Evolutionary conservation across 805 yeast genomes (phyloP).

Genomic region (Zygosaccharomyces rouxii): DNA sequence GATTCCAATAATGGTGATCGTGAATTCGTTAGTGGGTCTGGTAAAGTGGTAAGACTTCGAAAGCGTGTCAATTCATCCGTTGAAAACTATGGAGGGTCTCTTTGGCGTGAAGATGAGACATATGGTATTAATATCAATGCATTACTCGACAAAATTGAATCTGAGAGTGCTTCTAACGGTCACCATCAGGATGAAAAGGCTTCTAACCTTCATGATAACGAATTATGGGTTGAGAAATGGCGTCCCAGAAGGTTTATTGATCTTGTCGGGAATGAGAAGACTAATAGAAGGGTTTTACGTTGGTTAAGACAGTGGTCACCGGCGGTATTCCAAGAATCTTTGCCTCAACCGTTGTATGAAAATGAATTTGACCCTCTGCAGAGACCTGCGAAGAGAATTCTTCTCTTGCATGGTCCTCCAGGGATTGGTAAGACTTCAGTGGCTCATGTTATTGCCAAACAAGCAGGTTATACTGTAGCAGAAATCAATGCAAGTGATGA

Average conservation of each 20-base stretch:
- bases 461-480: conserved; percentile 71
- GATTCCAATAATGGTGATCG: conserved; percentile 11
- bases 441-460: conserved; percentile 78
- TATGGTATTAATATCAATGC: conserved; percentile 40
- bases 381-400: conserved; percentile 57
- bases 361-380: conserved; percentile 44
- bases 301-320: conserved; percentile 71
- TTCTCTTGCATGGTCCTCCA: conserved; percentile 85
- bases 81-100: not conserved
- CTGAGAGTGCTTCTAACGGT: conserved; percentile 17
- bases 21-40: conserved; percentile 15
- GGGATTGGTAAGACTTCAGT: conserved; percentile 92
- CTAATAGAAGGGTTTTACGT: conserved; percentile 52
- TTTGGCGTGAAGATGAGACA: conserved; percentile 29
- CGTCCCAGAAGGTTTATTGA: conserved; percentile 62
- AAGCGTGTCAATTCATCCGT: conserved; percentile 1
- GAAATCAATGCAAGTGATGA: conserved; percentile 88
- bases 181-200: conserved; percentile 2
- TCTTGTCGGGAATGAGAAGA: conserved; percentile 62
- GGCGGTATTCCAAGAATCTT: conserved; percentile 48
- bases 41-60: conserved; percentile 12
- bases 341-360: conserved; percentile 21
- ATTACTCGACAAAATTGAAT: conserved; percentile 35
- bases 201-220: conserved; percentile 3
- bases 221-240: conserved; percentile 60